Percentiles rank a stretch among this genome's conserved stretches.
Evolutionary conservation across 1,139 yeast species (phyloP).

Genomic region (Groenewaldozyma sp.): DNA sequence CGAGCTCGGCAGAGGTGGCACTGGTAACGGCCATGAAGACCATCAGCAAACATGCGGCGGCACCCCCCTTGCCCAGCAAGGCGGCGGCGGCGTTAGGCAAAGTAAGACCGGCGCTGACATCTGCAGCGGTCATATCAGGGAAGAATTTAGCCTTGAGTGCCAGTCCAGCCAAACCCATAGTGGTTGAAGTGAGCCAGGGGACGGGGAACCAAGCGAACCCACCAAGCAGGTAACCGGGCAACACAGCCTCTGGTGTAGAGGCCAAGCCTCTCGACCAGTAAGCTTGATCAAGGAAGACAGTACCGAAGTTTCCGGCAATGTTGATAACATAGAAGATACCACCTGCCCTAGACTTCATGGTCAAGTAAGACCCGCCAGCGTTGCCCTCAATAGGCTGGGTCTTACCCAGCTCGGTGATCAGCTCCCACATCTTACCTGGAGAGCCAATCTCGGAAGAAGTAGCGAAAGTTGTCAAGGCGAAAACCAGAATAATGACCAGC

Average conservation of each 20-base stretch:
- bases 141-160: slow-evolving; percentile 63
- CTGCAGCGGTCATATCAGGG: slow-evolving; percentile 64
- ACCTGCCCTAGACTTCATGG: slow-evolving; percentile 54
- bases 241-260: slow-evolving; percentile 71
- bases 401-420: slow-evolving; percentile 44
- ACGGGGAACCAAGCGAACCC: slow-evolving; percentile 92
- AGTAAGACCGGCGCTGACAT: slow-evolving; percentile 72
- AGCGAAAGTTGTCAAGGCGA: slow-evolving; percentile 29
- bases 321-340: slow-evolving; percentile 81
- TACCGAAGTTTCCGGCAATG: slow-evolving; percentile 79
- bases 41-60: slow-evolving; percentile 65
- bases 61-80: slow-evolving; percentile 78
- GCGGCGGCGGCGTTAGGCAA: slow-evolving; percentile 84
- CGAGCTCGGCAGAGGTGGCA: slow-evolving; percentile 62
- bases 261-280: slow-evolving; percentile 84
- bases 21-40: slow-evolving; percentile 71
- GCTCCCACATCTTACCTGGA: slow-evolving; percentile 71
- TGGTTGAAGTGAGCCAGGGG: slow-evolving; percentile 72
- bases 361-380: slow-evolving; percentile 62
- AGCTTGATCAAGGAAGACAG: slow-evolving; percentile 82
- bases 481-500: slow-evolving; percentile 30
- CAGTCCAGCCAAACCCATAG: slow-evolving; percentile 75
- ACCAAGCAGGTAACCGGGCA: slow-evolving; percentile 85
- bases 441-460: slow-evolving; percentile 65
- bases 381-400: slow-evolving; percentile 46